These are phyloP conservation scores for Fusarium tanahbumbuense DNA, from an alignment of 2,329 filamentous ascomycete genomes.

Conservation along the genomic window DNA sequence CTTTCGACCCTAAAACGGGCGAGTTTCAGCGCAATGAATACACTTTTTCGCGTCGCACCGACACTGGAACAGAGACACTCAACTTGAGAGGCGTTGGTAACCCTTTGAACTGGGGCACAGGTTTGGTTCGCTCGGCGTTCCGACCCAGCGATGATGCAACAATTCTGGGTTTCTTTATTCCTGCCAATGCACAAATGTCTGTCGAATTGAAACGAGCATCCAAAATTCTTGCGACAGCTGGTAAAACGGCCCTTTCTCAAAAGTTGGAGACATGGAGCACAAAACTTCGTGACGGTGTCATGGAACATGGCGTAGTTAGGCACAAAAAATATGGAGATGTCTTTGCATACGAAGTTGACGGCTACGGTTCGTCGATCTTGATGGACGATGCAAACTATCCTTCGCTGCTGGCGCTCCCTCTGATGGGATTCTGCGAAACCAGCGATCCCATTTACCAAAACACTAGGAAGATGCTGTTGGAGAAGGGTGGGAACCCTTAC, in stretches of 20 bases:
- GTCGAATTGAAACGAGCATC: conserved; percentile 85
- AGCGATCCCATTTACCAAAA: conserved; percentile 83
- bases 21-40: conserved; percentile 79
- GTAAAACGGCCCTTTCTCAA: conserved; percentile 64
- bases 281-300: conserved; percentile 79
- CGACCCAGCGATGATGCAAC: conserved; percentile 95
- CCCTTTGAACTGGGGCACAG: conserved; percentile 84
- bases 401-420: conserved; percentile 79
- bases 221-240: conserved; percentile 71
- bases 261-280: conserved; percentile 69
- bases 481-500: conserved; percentile 85
- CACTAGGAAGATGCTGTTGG: conserved; percentile 81
- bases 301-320: conserved; percentile 83
- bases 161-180: conserved; percentile 94
- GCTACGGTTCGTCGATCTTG: conserved; percentile 82
- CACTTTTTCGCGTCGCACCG: conserved; percentile 85
- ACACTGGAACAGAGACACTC: conserved; percentile 89
- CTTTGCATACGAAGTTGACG: conserved; percentile 90
- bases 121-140: conserved; percentile 90
- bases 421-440: conserved; percentile 77
- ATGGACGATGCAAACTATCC: conserved; percentile 94
- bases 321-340: conserved; percentile 81
- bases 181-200: conserved; percentile 95
- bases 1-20: conserved; percentile 77
- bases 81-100: conserved; percentile 88